Evolutionary conservation across 768 basidiomycete species (phyloP), one percentile per base, ranked within the genome.

Genomic region (Coprinellus micaceus): DNA sequence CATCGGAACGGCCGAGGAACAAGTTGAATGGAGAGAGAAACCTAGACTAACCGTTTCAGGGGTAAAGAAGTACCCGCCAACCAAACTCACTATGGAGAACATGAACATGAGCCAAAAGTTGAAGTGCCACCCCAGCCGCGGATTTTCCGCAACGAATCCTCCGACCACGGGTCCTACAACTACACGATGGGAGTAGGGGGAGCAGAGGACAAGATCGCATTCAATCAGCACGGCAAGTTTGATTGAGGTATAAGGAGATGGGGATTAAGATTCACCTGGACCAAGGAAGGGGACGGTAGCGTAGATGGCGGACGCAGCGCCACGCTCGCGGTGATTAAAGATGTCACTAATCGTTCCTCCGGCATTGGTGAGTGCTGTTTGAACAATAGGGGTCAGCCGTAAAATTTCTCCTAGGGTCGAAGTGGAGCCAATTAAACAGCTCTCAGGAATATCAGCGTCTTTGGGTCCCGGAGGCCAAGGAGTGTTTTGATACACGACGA

Each of bases 101-200:
- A 82, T 78, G 60, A 84, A 76, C 73, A 82, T 82, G 54, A 87
- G 71, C 83, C 84, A 85, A 66, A 86, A 87, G 52, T 81, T 80
- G 63, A 82, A 83, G 37, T 78, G 75, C 83, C 84, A 88, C 19
- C 80, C 81, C 10, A 82, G 72, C 22, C 62, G 68, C 10, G 70
- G 67, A 50, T 75, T 72, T 66, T 78, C 65, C 15, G 77, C 80
- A 12, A 84, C 79, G 67, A 79, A 85, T n/a, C 84, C 84, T 21
- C 86, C 84, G 25, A 85, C 79, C 53, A 89, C 79, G 2, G 86
- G 85, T 1, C 86, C 85, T n/a, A 84, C 71, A 4, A 85, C 82
- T 82, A 13, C 33, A 33, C 13, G 6, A 13, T 33, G 6, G 60
- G 24, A 52, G 46, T 47, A 25, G 50, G 50, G 33, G 36, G 44